These are phyloP conservation scores for Sclerospora graminicola DNA, from an alignment of 352 stramenopile genomes.

Conservation along the genomic window DNA sequence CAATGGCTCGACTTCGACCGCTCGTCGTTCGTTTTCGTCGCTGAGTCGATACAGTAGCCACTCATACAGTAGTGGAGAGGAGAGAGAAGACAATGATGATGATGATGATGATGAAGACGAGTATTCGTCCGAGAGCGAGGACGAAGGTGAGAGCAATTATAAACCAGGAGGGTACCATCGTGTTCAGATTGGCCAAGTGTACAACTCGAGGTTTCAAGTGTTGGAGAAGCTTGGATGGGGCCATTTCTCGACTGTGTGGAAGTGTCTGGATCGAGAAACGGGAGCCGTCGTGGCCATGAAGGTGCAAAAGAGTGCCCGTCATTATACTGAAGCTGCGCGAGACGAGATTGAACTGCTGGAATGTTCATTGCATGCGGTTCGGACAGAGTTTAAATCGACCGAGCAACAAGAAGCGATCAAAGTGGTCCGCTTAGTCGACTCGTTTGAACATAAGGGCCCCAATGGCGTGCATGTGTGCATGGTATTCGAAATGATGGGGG, in stretches of 20 bases:
- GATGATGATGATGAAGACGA: conserved; percentile 78
- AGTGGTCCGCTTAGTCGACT: conserved; percentile 82
- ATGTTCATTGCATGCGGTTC: conserved; percentile 67
- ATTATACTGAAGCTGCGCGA: conserved; percentile 97
- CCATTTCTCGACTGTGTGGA: conserved; percentile 99
- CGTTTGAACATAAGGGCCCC: conserved; percentile 94
- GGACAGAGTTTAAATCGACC: conserved; percentile 10
- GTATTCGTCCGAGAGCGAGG: conserved; percentile 73
- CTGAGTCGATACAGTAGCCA: conserved; percentile 18
- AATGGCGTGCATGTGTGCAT: conserved; percentile 97
- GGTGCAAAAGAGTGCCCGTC: conserved; percentile 96
- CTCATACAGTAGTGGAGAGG: conserved; percentile 13
- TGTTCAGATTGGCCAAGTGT: conserved; percentile 88
- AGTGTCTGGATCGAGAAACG: conserved; percentile 87
- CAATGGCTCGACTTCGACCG: conserved; percentile 18
- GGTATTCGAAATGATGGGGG: conserved; percentile 98
- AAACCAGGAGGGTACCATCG: conserved; percentile 96
- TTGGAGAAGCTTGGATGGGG: conserved; percentile 99
- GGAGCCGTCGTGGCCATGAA: conserved; percentile 91
- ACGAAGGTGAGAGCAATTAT: conserved; percentile 93
- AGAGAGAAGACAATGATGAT: conserved; percentile 43
- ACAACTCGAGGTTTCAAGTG: conserved; percentile 91
- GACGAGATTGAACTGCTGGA: conserved; percentile 98
- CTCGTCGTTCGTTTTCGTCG: conserved; percentile 22
- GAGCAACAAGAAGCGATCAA: conserved; percentile 25